Evolutionary conservation across 116 monocot species (phyloP), one percentile per base, ranked within the genome.

Genomic region (Trichopus zeylanicus): DNA sequence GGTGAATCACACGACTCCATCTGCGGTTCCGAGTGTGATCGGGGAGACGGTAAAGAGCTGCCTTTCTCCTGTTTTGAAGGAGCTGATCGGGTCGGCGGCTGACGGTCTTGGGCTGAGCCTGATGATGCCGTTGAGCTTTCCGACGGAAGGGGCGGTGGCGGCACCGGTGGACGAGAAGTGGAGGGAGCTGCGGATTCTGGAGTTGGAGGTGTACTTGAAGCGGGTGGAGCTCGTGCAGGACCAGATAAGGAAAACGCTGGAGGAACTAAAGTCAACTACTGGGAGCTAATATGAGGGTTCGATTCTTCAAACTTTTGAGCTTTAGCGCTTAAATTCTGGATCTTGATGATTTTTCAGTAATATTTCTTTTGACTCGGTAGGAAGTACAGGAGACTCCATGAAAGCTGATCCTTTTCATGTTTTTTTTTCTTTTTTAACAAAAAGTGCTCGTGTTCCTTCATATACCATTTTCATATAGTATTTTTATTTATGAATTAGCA

Each of bases 151-250:
- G 30, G 0, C 4, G 26, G 11, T 19, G 53, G 53, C 9, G 65
- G 30, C 22, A 32, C 31, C 52, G 12, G 61, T 33, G 22, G 78
- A 75, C 25, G 89, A 78, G 68, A 89, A 74, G 70, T 93, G 93
- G 93, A 75, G 79, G 71, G 68, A 81, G 35, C 93, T 89, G 67
- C 77, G 78, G 62, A 86, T 89, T 26, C 60, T 89, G 61, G 93
- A 93, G 71, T 70, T 93, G 39, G 89, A 93, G 79, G 89, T 93
- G 25, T 89, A 77, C 59, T 67, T 79, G 63, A 80, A 81, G 62
- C 32, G 93, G 49, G 61, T 86, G 26, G 93, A 89, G 70, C 80
- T 93, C 12, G 48, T 89, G 20, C 74, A 85, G 68, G 93, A 93
- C 16, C 80, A 89, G 57, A 73, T 89, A 37, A 83, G 78, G 54